Evolutionary conservation across 78 protist genomes (phyloP).

Genomic region (Protostelium mycophagum): DNA sequence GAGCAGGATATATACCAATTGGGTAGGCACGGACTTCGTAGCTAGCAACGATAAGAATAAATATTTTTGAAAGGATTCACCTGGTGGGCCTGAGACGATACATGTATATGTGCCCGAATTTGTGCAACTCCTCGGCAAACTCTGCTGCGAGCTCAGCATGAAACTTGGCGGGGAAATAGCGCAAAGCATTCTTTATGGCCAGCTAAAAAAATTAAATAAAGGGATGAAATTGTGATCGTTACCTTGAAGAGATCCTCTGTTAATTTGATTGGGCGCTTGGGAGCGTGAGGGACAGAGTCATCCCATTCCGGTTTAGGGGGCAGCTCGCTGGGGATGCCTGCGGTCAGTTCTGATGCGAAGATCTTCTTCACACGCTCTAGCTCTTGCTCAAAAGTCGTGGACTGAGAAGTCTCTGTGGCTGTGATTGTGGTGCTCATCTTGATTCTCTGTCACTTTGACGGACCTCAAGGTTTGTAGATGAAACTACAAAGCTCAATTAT

Average conservation of each 20-base stretch:
- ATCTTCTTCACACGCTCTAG: background rate
- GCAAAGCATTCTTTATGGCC: constrained; percentile 61
- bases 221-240: background rate
- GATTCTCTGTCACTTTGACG: too few species aligned
- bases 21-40: constrained; percentile 77
- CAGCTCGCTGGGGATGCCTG: background rate
- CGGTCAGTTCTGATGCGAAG: background rate
- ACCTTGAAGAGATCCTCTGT: background rate
- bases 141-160: constrained; percentile 50
- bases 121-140: constrained; percentile 58
- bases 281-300: constrained; percentile 53
- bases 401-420: background rate
- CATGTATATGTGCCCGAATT: constrained; percentile 90
- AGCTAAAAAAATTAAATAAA: constrained; percentile 9
- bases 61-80: background rate
- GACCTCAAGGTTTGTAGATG: too few species aligned
- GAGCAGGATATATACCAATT: constrained; percentile 63
- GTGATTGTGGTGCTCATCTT: background rate
- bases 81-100: constrained; percentile 81
- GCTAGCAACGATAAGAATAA: background rate
- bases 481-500: too few species aligned
- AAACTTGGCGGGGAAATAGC: constrained; percentile 51
- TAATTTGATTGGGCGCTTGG: constrained; percentile 38
- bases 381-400: background rate
- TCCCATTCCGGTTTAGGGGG: constrained; percentile 42